phyloP scores from a whole-genome alignment of 257 asterid genomes.

The Lycium barbarum region DNA sequence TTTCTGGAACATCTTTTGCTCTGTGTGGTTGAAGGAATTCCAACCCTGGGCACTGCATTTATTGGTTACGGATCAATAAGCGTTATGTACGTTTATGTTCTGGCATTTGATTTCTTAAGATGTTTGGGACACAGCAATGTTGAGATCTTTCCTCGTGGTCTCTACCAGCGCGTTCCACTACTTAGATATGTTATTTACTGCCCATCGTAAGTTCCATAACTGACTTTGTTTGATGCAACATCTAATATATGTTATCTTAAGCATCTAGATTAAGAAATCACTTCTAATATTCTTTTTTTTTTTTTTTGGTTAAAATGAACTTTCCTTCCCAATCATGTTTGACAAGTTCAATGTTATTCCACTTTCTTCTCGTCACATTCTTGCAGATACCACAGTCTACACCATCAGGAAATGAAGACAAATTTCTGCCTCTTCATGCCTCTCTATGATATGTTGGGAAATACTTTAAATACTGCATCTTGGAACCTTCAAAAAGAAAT shows the following conservation, averaged over 20 bases:
- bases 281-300: background rate
- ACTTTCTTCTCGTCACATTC: background rate
- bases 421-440: conserved; percentile 98
- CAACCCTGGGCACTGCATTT: conserved; percentile 65
- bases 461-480: conserved; percentile 58
- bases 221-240: conserved; percentile 11
- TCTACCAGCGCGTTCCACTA: conserved; percentile 62
- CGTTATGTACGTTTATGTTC: conserved; percentile 63
- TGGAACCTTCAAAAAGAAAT: conserved; percentile 75
- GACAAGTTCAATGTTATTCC: conserved; percentile 10
- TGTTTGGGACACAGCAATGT: conserved; percentile 86
- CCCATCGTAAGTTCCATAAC: conserved; percentile 69
- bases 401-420: conserved; percentile 65
- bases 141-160: conserved; percentile 61
- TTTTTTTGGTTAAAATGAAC: background rate
- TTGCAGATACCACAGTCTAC: conserved; percentile 83
- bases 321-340: background rate
- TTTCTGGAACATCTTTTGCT: conserved; percentile 84
- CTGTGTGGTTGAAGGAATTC: conserved; percentile 68
- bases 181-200: conserved; percentile 68
- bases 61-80: conserved; percentile 77
- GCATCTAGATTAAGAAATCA: conserved; percentile 18
- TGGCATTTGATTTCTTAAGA: conserved; percentile 82
- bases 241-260: background rate
- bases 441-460: conserved; percentile 71